phyloP scores from a whole-genome alignment of 805 yeast genomes.

The Candida jianshihensis region DNA sequence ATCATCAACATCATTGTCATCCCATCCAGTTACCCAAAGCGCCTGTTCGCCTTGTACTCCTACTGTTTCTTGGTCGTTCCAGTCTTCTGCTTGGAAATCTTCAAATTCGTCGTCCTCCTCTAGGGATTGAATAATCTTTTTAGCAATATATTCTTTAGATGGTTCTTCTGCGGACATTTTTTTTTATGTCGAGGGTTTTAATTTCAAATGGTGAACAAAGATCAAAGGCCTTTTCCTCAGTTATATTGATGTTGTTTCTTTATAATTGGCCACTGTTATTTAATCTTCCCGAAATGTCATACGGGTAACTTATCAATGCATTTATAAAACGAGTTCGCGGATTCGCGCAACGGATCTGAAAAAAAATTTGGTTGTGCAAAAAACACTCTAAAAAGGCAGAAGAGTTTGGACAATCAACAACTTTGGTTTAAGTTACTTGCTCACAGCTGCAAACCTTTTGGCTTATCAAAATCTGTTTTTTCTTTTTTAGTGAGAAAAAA shows the following conservation, averaged over 20 bases:
- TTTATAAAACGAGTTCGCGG: constrained; percentile 1
- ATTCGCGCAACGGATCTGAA: too few relatives aligned
- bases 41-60: constrained; percentile 46
- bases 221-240: too few relatives aligned
- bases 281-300: too few relatives aligned
- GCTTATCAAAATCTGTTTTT: constrained; percentile 18
- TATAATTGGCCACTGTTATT: too few relatives aligned
- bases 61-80: constrained; percentile 57
- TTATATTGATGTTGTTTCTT: too few relatives aligned
- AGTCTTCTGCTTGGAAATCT: constrained; percentile 89
- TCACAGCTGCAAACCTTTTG: constrained; percentile 16
- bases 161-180: constrained; percentile 6
- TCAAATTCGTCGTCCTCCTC: constrained; percentile 98
- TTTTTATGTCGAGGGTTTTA: not conserved
- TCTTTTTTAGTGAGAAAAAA: not conserved
- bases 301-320: too few relatives aligned
- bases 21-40: constrained; percentile 98
- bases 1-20: constrained; percentile 88
- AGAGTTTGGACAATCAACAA: not conserved
- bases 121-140: constrained; percentile 49
- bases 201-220: not conserved
- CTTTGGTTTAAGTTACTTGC: not conserved
- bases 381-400: not conserved
- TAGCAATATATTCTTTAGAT: constrained; percentile 12
- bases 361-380: not conserved